Evolutionary conservation across 73 alveolate genomes (phyloP).

Genomic region (Stentor roeselii): DNA sequence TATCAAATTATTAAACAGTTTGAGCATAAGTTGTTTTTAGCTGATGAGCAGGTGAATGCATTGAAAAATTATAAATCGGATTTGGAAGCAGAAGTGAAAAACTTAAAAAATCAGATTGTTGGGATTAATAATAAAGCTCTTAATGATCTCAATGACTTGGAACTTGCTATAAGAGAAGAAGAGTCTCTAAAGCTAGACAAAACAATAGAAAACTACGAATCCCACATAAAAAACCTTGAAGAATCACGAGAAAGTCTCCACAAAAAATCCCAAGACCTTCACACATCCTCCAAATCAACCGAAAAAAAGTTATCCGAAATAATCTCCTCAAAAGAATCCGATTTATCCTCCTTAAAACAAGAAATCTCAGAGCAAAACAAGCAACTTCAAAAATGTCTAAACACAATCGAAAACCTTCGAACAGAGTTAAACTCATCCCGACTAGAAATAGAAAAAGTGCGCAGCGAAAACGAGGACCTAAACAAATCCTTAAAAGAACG

Average conservation of each 20-base stretch:
- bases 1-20: not conserved
- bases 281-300: not conserved
- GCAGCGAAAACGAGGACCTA: not conserved
- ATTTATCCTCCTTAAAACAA: not conserved
- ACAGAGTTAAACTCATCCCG: not conserved
- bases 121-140: not conserved
- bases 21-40: no score
- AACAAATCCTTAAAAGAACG: not conserved
- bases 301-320: not conserved
- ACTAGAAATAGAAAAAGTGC: not conserved
- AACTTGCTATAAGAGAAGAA: constrained; percentile 25
- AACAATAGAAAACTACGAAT: not conserved
- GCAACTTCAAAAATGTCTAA: not conserved
- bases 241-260: constrained; percentile 12
- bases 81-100: constrained; percentile 5
- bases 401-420: not conserved
- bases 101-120: not conserved
- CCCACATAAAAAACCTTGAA: not conserved
- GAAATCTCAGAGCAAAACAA: not conserved
- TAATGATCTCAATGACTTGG: not conserved
- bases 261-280: not conserved
- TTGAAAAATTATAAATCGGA: constrained; percentile 22
- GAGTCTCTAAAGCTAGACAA: constrained; percentile 16
- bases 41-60: constrained; percentile 15
- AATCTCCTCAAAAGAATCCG: not conserved